Base-by-base conservation (phyloP, 2,329 filamentous ascomycete species). In the Alternaria solani region DNA sequence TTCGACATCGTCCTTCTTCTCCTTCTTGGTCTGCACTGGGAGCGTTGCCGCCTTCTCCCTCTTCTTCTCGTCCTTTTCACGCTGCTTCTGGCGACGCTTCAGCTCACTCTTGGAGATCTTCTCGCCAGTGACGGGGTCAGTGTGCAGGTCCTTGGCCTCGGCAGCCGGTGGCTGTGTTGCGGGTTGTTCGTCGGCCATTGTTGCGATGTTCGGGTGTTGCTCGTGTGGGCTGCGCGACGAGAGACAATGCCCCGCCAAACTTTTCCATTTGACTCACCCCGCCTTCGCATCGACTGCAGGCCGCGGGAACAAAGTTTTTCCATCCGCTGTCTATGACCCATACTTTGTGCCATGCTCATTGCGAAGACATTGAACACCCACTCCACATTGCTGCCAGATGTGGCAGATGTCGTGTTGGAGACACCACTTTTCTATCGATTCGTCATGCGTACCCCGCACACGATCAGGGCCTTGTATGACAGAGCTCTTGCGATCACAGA, bases 31-130 rank as follows among this genome's bases (percentile, higher is more conserved):
- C 66, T 85, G 84, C 41, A 87, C 85, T 36, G 87, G 84, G 61
- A 88, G 85, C 51, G 87, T 85, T 53, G 92, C 91, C 28, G 89
- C 91, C 85, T 93, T 94, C 82, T 93, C 89, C 71, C 89, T 91
- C 85, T 93, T 94, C 83, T 93, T 89, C 72, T 89, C 89, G 90
- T 96, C 97, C 83, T 93, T 92, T 69, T 91, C 91, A 69, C 94
- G 90, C 77, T 90, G 86, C 92, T 99, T 99, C 84, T 94, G 88
- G 75, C 94, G 89, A 84, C 92, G 94, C 92, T 99, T 99, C 79
- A 98, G 68, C 67, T 85, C 82, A 59, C 75, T 80, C 80, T 84
- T 84, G 76, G 80, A 82, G 55, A 89, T 85, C 74, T 81, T 89
- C 83, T 99, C 95, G 74, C 95, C 95, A 14, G 95, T 98, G 66